A percentile compares a stretch with the other conserved stretches of the same genome.
These are phyloP conservation scores for Rhodotorula diobovata DNA, from an alignment of 768 basidiomycete species.

Conservation along the genomic window DNA sequence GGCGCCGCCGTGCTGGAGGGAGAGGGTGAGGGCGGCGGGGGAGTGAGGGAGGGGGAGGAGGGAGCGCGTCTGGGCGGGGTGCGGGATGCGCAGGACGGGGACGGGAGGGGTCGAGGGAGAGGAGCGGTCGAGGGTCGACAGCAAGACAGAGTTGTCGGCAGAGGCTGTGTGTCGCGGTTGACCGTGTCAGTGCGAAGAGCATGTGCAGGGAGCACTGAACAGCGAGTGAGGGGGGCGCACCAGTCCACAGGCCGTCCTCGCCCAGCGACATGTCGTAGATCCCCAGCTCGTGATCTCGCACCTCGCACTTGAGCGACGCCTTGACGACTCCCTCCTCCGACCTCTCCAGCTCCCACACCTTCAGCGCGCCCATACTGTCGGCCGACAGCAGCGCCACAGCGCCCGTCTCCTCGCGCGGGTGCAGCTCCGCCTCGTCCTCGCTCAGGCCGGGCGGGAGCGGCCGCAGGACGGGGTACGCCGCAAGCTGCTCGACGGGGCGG, in stretches of 20 bases:
- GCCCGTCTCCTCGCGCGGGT: slow-evolving; percentile 13
- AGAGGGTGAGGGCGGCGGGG: slow-evolving; percentile 7
- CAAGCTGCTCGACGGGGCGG: slow-evolving; percentile 76
- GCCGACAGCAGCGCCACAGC: slow-evolving; percentile 63
- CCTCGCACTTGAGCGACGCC: slow-evolving; percentile 52
- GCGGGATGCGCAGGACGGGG: slow-evolving; percentile 48
- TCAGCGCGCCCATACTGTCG: slow-evolving; percentile 88
- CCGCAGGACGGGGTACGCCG: slow-evolving; percentile 50
- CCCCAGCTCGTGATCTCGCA: slow-evolving; percentile 72
- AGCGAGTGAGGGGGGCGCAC: slow-evolving; percentile 50
- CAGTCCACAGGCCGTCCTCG: slow-evolving; percentile 65
- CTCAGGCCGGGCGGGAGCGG: slow-evolving; percentile 35
- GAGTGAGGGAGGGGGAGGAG: slow-evolving; percentile 52
- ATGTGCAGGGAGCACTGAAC: not conserved
- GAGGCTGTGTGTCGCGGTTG: slow-evolving; percentile 60
- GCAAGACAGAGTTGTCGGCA: slow-evolving; percentile 70
- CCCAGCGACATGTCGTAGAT: slow-evolving; percentile 61
- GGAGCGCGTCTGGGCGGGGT: slow-evolving; percentile 66
- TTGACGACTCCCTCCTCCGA: slow-evolving; percentile 57
- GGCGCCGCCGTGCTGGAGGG: slow-evolving; percentile 52
- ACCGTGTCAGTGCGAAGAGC: too few species aligned
- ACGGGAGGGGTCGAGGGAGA: slow-evolving; percentile 35
- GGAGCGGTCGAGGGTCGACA: slow-evolving; percentile 56
- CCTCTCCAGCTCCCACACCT: slow-evolving; percentile 64
- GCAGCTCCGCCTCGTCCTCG: slow-evolving; percentile 40